Percentiles rank a stretch among this genome's conserved stretches.
These are phyloP conservation scores for Clonostachys byssicola DNA, from an alignment of 2,329 filamentous ascomycete genomes.

Conservation along the genomic window DNA sequence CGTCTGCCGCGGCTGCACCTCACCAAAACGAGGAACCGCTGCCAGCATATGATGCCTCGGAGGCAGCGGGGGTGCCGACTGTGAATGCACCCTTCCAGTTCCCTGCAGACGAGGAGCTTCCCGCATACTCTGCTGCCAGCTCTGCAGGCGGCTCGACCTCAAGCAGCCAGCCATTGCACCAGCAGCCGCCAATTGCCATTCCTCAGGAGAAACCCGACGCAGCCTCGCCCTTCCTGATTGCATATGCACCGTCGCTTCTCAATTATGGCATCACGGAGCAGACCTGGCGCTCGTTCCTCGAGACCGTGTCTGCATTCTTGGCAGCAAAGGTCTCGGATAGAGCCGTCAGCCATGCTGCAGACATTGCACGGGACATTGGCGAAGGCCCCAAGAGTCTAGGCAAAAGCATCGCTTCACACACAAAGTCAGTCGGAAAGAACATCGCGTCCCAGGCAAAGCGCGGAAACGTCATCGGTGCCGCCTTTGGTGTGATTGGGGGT, in stretches of 20 bases:
- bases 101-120: conserved; percentile 16
- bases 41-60: neutral
- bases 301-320: conserved; percentile 40
- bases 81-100: conserved; percentile 25
- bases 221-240: conserved; percentile 29
- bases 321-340: conserved; percentile 36
- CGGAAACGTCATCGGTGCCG: conserved; percentile 33
- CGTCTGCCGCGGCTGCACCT: neutral
- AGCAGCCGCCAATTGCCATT: conserved; percentile 28
- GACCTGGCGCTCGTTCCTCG: conserved; percentile 26
- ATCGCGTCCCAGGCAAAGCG: conserved; percentile 27
- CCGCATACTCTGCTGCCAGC: conserved; percentile 9
- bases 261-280: conserved; percentile 25
- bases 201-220: conserved; percentile 27
- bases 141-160: conserved; percentile 2
- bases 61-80: conserved; percentile 12
- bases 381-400: conserved; percentile 26
- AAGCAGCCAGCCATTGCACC: neutral
- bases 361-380: conserved; percentile 28
- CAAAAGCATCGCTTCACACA: conserved; percentile 26
- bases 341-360: conserved; percentile 35
- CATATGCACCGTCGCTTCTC: conserved; percentile 31
- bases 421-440: conserved; percentile 25
- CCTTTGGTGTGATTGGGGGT: conserved; percentile 26
- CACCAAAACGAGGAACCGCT: neutral